Evolutionary conservation across 805 yeast species (phyloP).

Genomic region (Metschnikowia chrysomelidarum): DNA sequence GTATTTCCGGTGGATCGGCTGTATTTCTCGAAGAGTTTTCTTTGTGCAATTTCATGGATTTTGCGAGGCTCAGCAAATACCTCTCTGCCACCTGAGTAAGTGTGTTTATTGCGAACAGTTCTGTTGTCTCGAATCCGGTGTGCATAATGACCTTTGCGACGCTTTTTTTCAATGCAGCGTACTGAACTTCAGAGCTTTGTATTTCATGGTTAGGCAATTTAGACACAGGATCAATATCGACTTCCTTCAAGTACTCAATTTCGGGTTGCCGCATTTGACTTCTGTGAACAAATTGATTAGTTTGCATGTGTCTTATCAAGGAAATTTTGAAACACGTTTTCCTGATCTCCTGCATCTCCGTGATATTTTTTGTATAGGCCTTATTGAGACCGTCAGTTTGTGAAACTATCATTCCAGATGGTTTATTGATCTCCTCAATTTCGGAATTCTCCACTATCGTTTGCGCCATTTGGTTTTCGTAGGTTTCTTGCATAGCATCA

Average conservation of each 20-base stretch:
- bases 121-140: slow-evolving; percentile 85
- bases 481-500: slow-evolving; percentile 37
- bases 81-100: slow-evolving; percentile 82
- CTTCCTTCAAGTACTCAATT: slow-evolving; percentile 56
- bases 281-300: slow-evolving; percentile 70
- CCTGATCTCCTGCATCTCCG: slow-evolving; percentile 82
- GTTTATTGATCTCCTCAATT: slow-evolving; percentile 23
- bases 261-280: slow-evolving; percentile 72
- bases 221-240: slow-evolving; percentile 82
- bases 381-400: slow-evolving; percentile 57
- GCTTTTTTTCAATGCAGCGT: slow-evolving; percentile 62
- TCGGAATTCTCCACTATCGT: slow-evolving; percentile 27
- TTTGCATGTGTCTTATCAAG: slow-evolving; percentile 86
- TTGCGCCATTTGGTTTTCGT: slow-evolving; percentile 38
- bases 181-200: slow-evolving; percentile 58
- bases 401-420: slow-evolving; percentile 33
- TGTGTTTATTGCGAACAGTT: slow-evolving; percentile 71
- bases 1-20: slow-evolving; percentile 39
- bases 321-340: slow-evolving; percentile 86
- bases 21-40: slow-evolving; percentile 58
- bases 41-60: slow-evolving; percentile 64
- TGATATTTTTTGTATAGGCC: slow-evolving; percentile 62
- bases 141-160: slow-evolving; percentile 84
- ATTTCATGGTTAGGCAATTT: slow-evolving; percentile 68
- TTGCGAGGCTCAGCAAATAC: slow-evolving; percentile 71